Base-by-base conservation (phyloP, 2,329 filamentous ascomycete species). In the Nemania sp. region DNA sequence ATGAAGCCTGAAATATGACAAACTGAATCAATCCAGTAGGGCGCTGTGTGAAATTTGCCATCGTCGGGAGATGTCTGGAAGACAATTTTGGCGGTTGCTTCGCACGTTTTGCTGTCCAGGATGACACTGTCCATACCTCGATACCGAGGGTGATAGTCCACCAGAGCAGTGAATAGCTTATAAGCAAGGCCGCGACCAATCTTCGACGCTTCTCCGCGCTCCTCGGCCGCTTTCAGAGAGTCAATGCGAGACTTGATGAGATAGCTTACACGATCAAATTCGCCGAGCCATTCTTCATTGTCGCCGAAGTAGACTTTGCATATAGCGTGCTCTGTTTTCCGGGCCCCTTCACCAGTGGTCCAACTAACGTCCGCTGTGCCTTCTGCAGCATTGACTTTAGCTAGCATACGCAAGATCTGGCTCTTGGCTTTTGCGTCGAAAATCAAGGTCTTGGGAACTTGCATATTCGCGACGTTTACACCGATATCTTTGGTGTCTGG, bases 111-210 rank as follows among this genome's bases (percentile, higher is more conserved):
- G 59, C 76, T 79, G 63, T 78, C 72, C 6, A 86, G 72, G 30
- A 84, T 76, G 6, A 86, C 80, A 49, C 82, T 79, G 33, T 83
- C 76, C 72, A 85, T 84, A 20, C 81, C 82, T 47, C 74, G 75
- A 66, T 81, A 86, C 31, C 74, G 73, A 7, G 65, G 68, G 14
- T 76, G 72, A 57, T 84, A 86, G 62, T 84, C 80, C 5, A 85
- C 82, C 0, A 85, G 70, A 36, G 79, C 77, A 9, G 70, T 64
- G 62, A 83, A 83, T 1, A 83, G 79, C 73, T 91, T 92, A 79
- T 94, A 94, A 12, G 87, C 86, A 74, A 91, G 82, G 28, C 87
- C 87, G 22, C 87, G 84, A 44, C 87, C 82, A 57, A 91, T 81
- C 72, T 89, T 88, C 68, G 88, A 87, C 23, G 87, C 86, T 51